Conservation (phyloP, 2,329 filamentous ascomycete genomes). For the Fusarium heterosporum region DNA sequence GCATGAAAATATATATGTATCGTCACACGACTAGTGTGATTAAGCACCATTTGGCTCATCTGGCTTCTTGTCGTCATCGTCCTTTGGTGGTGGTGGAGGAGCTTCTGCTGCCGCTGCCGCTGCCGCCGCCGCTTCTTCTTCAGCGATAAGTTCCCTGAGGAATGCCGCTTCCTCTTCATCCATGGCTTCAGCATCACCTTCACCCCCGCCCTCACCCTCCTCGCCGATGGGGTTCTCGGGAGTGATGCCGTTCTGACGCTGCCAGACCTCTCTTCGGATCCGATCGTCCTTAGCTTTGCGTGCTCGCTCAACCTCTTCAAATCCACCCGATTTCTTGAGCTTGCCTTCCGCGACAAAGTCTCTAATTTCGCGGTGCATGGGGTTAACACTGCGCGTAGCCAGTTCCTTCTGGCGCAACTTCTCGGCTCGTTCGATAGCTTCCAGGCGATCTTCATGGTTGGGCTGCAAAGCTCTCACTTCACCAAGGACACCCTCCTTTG, state of each 20-base stretch:
- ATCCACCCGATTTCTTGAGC: conserved; percentile 94
- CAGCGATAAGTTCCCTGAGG: conserved; percentile 24
- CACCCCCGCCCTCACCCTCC: conserved; percentile 43
- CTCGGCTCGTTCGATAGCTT: conserved; percentile 97
- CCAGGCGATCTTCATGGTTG: conserved; percentile 91
- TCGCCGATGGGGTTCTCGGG: conserved; percentile 59
- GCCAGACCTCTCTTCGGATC: conserved; percentile 83
- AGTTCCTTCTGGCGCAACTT: conserved; percentile 91
- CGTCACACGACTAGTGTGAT: neutral
- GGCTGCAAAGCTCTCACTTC: conserved; percentile 94
- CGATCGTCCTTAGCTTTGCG: conserved; percentile 87
- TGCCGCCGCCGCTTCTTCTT: conserved; percentile 5
- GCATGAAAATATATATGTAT: conserved; percentile 12
- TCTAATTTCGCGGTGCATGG: conserved; percentile 85
- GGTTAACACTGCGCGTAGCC: conserved; percentile 77
- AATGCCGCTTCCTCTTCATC: conserved; percentile 28
- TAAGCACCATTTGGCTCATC: conserved; percentile 40
- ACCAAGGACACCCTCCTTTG: conserved; percentile 90
- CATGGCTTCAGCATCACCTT: conserved; percentile 35
- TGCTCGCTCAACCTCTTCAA: conserved; percentile 91
- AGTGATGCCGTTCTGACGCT: conserved; percentile 69
- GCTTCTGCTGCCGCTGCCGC: conserved; percentile 5
- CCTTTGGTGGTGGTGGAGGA: conserved; percentile 33
- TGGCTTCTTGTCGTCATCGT: conserved; percentile 31
- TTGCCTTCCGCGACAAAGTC: conserved; percentile 89